These are phyloP conservation scores for Sphaerulina musiva DNA, from an alignment of 2,329 filamentous ascomycete genomes.

Conservation along the genomic window DNA sequence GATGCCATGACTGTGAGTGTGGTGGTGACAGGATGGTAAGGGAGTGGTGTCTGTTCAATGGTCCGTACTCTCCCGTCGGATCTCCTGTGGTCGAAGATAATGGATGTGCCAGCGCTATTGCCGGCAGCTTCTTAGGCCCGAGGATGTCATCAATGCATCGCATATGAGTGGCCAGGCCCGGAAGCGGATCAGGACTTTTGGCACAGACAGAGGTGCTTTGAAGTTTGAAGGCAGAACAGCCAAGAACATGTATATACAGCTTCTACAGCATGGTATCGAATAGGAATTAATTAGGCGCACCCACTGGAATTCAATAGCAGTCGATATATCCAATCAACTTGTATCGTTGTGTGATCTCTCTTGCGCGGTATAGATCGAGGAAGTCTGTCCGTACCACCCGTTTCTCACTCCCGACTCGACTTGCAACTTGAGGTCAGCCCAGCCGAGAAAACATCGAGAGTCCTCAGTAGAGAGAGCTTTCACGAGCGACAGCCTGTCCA, in stretches of 20 bases:
- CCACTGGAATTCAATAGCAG: no score
- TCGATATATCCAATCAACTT: no score
- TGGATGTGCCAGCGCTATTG: slow-evolving; percentile 4
- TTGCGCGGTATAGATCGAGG: no score
- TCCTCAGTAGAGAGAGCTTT: neutral
- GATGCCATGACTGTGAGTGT: slow-evolving; percentile 45
- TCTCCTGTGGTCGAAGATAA: slow-evolving; percentile 4
- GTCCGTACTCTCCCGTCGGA: neutral
- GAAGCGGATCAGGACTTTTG: neutral
- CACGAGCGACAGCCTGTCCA: neutral
- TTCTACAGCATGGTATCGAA: no score
- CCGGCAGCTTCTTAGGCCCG: slow-evolving; percentile 4
- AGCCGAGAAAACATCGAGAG: slow-evolving; percentile 8
- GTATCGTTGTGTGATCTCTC: no score
- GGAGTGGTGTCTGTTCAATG: neutral
- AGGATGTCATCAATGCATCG: neutral
- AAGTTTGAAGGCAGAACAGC: neutral
- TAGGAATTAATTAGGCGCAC: no score
- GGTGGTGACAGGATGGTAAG: slow-evolving; percentile 4
- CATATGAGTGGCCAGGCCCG: neutral
- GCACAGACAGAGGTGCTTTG: neutral
- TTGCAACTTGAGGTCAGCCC: neutral
- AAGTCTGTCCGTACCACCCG: neutral
- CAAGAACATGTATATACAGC: no score
- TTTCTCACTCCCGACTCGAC: neutral